Percentiles rank a stretch among this genome's conserved stretches.
These are phyloP conservation scores for Yamadazyma sp. DNA, from an alignment of 1,139 yeast genomes.

Conservation along the genomic window DNA sequence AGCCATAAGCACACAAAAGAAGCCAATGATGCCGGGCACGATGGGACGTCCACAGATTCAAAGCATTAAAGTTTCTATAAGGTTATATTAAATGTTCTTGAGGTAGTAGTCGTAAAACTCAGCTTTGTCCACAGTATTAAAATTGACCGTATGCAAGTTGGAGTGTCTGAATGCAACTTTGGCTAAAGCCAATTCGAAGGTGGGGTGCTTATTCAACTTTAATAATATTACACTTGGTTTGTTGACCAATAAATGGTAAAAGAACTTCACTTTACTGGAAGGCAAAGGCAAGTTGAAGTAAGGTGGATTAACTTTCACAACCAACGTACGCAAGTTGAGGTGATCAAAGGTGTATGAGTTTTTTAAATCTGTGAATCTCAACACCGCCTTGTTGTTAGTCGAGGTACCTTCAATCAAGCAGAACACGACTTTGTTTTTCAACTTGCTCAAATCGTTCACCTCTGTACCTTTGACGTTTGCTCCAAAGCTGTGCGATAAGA, in stretches of 20 bases:
- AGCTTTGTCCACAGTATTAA: slow-evolving; percentile 28
- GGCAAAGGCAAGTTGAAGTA: slow-evolving; percentile 38
- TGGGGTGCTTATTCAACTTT: slow-evolving; percentile 26
- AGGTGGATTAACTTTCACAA: slow-evolving; percentile 41
- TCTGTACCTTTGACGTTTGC: slow-evolving; percentile 21
- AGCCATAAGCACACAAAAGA: slow-evolving; percentile 4
- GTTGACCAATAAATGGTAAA: slow-evolving; percentile 27
- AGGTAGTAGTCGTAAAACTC: slow-evolving; percentile 37
- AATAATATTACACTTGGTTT: slow-evolving; percentile 21
- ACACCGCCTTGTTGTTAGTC: slow-evolving; percentile 60
- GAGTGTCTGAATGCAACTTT: slow-evolving; percentile 28
- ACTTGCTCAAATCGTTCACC: slow-evolving; percentile 20
- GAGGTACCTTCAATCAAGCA: slow-evolving; percentile 69
- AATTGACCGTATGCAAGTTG: slow-evolving; percentile 29
- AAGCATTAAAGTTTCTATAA: background rate
- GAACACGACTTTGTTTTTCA: slow-evolving; percentile 39
- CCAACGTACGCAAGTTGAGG: slow-evolving; percentile 40
- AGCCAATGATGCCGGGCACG: background rate
- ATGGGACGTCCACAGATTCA: too few relatives aligned
- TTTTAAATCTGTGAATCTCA: slow-evolving; percentile 40
- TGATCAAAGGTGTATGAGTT: slow-evolving; percentile 18
- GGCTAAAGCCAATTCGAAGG: slow-evolving; percentile 16
- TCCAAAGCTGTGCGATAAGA: slow-evolving; percentile 31
- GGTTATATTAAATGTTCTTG: slow-evolving; percentile 10
- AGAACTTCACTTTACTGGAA: slow-evolving; percentile 19